phyloP scores from a whole-genome alignment of 768 basidiomycete species.

The Coprinopsis sp. region DNA sequence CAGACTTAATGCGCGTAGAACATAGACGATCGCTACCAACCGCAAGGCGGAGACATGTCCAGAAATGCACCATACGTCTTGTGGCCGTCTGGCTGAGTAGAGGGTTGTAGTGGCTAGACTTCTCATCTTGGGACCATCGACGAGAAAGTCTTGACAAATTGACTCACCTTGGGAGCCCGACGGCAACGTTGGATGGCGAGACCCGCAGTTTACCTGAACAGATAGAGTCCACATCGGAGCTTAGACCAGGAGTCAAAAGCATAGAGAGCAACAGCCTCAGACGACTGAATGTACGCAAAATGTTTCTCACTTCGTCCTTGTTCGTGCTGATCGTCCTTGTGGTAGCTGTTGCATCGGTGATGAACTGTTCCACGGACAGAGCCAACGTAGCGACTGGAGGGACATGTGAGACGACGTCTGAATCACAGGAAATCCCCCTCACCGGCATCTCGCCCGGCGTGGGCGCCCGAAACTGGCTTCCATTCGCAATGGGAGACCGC shows the following conservation, averaged over 20 bases:
- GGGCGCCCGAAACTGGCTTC: slow-evolving; percentile 18
- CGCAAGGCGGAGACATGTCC: slow-evolving; percentile 64
- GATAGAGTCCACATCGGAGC: slow-evolving; percentile 63
- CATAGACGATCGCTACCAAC: slow-evolving; percentile 58
- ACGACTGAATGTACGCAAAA: slow-evolving; percentile 45
- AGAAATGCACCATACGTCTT: slow-evolving; percentile 70
- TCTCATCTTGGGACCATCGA: neutral
- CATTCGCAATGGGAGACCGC: slow-evolving; percentile 19
- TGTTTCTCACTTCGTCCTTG: slow-evolving; percentile 34
- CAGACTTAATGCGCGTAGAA: slow-evolving; percentile 68
- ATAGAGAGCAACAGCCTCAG: slow-evolving; percentile 59
- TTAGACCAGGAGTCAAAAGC: slow-evolving; percentile 67
- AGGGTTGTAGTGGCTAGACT: slow-evolving; percentile 40
- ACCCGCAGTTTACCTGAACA: slow-evolving; percentile 57
- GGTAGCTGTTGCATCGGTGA: slow-evolving; percentile 42
- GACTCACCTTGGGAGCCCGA: slow-evolving; percentile 50
- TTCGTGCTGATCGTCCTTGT: slow-evolving; percentile 50
- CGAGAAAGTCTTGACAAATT: neutral
- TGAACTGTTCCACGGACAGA: slow-evolving; percentile 48
- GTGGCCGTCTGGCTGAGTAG: slow-evolving; percentile 31
- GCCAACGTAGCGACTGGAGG: slow-evolving; percentile 43
- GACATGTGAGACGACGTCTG: neutral
- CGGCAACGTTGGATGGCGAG: slow-evolving; percentile 27
- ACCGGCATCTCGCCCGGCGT: slow-evolving; percentile 21
- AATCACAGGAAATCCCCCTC: neutral